Evolutionary conservation across 768 basidiomycete genomes (phyloP).

Genomic region (Harrya chromipes): DNA sequence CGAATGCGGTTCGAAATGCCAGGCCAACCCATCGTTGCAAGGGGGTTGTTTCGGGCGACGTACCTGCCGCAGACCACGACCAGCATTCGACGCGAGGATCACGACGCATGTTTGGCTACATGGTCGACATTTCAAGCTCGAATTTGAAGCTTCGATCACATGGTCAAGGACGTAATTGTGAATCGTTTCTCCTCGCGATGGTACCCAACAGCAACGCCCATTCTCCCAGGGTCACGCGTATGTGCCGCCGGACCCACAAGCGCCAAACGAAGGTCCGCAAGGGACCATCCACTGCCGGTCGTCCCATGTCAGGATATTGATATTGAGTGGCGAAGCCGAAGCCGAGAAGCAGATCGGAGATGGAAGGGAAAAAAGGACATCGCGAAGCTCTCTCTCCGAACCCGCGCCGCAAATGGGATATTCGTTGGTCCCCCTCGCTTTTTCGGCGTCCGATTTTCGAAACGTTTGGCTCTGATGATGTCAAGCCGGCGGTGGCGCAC

Average conservation of each 20-base stretch:
- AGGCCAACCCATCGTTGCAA: slow-evolving; percentile 5
- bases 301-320: slow-evolving; percentile 14
- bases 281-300: slow-evolving; percentile 7
- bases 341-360: slow-evolving; percentile 25
- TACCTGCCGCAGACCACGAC: slow-evolving; percentile 6
- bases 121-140: slow-evolving; percentile 1
- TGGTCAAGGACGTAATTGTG: slow-evolving; percentile 12
- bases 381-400: slow-evolving; percentile 11
- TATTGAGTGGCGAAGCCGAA: slow-evolving; percentile 14
- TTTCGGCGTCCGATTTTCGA: too few relatives aligned
- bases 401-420: slow-evolving; percentile 10
- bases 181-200: not conserved
- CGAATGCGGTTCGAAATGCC: slow-evolving; percentile 13
- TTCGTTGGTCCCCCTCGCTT: not conserved
- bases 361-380: slow-evolving; percentile 10
- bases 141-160: slow-evolving; percentile 11
- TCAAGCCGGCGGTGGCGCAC: not conserved
- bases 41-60: not conserved
- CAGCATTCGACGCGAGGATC: slow-evolving; percentile 9
- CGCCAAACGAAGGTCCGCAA: not conserved
- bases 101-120: slow-evolving; percentile 5
- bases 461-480: not conserved
- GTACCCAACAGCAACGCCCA: too few relatives aligned
- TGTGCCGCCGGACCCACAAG: slow-evolving; percentile 6
- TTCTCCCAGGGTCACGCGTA: not conserved